Evolutionary conservation across 805 yeast genomes (phyloP), one percentile per base, ranked within the genome.

Genomic region (Metschnikowia chrysomelidarum): DNA sequence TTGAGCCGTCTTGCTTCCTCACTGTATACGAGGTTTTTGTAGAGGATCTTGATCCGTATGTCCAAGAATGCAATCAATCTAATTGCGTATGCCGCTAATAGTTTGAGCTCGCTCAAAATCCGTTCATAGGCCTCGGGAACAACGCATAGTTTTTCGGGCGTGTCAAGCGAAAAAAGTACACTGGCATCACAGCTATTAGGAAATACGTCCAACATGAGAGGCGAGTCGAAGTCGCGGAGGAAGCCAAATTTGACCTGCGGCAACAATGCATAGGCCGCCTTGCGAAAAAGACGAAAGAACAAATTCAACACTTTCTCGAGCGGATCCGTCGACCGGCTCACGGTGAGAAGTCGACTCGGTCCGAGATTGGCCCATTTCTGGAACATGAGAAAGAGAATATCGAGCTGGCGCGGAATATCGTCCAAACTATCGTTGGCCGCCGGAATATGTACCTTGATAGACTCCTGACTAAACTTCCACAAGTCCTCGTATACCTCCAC

Each of bases 171-270:
- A 23, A 26, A 31, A 32, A 44, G 54, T 5, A 62, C 51, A 14
- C 54, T 56, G 7, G 37, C 37, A 32, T 57, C 67, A 15, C 51
- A 40, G 14, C 46, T 42, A 24, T 36, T 37, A 8, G 43, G 48
- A 32, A 55, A 60, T 4, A 64, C 61, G 32, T 66, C 70, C 27
- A 59, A 40, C 64, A 64, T 64, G 34, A 66, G 51, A 2, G 72
- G 70, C 33, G 59, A 50, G 40, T 63, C 70, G 40, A 66, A 65
- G 46, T 66, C 72, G 18, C 69, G 40, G 8, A 66, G 40, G 36
- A 60, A 64, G 46, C 60, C 62, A 40, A 57, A 66, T 38, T 59
- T 64, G n/a, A 64, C 56, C 31, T 66, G 72, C 2, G 72, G 72
- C 16, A 59, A 49, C 13, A 64, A 44, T 2, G 67, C 63, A 43